These are phyloP conservation scores for Vanilla planifolia DNA, from an alignment of 106 monocot species.

Conservation along the genomic window DNA sequence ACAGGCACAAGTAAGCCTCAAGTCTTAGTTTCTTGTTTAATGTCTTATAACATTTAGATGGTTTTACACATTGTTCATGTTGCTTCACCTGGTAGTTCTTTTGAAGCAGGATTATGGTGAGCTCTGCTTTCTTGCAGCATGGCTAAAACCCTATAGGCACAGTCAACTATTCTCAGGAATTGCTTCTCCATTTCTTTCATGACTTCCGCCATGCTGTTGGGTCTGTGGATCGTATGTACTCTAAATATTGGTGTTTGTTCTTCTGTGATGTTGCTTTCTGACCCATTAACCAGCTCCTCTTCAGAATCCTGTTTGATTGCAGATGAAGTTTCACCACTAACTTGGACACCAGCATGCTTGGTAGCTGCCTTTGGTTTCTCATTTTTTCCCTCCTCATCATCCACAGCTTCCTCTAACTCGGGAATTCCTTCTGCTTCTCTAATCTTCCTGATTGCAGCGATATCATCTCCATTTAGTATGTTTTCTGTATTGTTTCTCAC, in stretches of 20 bases:
- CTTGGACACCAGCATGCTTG: conserved; percentile 4
- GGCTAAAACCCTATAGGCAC: conserved; percentile 56
- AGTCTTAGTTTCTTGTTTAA: too few species aligned
- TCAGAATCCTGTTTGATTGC: conserved; percentile 6
- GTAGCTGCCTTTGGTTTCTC: conserved; percentile 4
- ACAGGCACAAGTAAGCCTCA: neutral
- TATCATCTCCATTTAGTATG: conserved; percentile 48
- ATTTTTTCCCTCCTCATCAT: conserved; percentile 14
- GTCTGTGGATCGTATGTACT: conserved; percentile 49
- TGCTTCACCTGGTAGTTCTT: conserved; percentile 40
- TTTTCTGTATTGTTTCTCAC: conserved; percentile 23
- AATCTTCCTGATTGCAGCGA: conserved; percentile 58
- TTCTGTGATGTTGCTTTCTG: conserved; percentile 13
- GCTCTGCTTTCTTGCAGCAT: conserved; percentile 74
- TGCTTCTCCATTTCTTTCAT: conserved; percentile 69
- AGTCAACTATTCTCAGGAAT: conserved; percentile 55
- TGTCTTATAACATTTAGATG: neutral
- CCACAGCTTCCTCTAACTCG: conserved; percentile 71
- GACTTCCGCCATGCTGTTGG: conserved; percentile 72
- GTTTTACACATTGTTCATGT: neutral
- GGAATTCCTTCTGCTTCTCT: conserved; percentile 96
- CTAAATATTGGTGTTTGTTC: conserved; percentile 57
- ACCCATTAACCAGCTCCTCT: conserved; percentile 12
- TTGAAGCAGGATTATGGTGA: conserved; percentile 39
- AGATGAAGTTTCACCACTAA: conserved; percentile 2